Evolutionary conservation across 352 stramenopile species (phyloP), one percentile per base, ranked within the genome.

Genomic region (Globisporangium alternatum): DNA sequence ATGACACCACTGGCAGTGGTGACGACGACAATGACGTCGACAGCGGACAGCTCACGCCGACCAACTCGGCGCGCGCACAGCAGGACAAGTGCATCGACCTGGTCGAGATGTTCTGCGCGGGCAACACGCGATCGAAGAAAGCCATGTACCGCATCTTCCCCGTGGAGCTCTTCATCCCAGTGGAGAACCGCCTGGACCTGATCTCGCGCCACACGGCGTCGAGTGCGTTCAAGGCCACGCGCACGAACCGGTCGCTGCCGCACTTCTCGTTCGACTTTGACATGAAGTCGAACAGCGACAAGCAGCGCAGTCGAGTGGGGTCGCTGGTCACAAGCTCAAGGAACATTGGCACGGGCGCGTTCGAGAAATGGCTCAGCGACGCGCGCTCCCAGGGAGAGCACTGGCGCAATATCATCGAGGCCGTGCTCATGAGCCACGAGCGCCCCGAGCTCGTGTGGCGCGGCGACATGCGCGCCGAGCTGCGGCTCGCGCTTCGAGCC

Each of bases 51-150:
- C 64, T 76, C 9, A 84, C 76, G 17, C 74, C 77, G 28, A 86
- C 75, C 0, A 80, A 81, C 51, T 80, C 77, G 1, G 41, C 59
- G 2, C 65, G 56, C 3, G 53, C 60, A n/a, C 56, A 71, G 52
- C 55, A 77, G 19, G 75, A 89, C 25, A 83, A 90, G 33, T 78
- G 67, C 35, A 81, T 87, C 21, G 80, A 89, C 47, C 66, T 95
- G 2, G 81, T 95, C 35, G 84, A 93, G 47, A 80, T 93, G 65
- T 95, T 93, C 56, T 93, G 84, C 45, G 82, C 83, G 10, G 84
- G 84, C 15, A 95, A 95, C 55, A 86, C 74, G 15, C 76, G 83
- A 1, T 91, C 86, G 0, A 92, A 91, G 60, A 90, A 84, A 59
- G 71, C 74, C 0, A 89, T 95, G 71, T 87, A 84, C 58, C 78